These are phyloP conservation scores for Fusarium pseudoanthophilum DNA, from an alignment of 2,329 filamentous ascomycete genomes.

Conservation along the genomic window DNA sequence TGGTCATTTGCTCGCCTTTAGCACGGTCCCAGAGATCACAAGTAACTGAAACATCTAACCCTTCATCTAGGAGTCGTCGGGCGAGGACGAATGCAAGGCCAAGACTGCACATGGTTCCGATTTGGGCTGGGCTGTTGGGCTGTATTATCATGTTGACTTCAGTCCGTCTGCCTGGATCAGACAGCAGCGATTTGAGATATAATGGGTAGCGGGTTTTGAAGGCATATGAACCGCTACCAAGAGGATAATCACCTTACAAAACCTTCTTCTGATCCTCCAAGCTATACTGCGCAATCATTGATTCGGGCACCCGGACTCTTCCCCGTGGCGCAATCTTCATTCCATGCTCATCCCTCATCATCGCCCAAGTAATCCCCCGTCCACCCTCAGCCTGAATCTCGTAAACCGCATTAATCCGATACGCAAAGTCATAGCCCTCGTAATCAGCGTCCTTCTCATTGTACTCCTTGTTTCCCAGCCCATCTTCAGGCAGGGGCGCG, in stretches of 20 bases:
- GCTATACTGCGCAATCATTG: not conserved
- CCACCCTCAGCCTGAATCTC: constrained; percentile 21
- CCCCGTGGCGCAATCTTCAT: constrained; percentile 21
- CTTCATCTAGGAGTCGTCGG: too few species aligned
- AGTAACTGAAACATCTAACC: too few species aligned
- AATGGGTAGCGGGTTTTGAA: too few species aligned
- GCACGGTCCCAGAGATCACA: too few species aligned
- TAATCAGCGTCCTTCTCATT: constrained; percentile 40
- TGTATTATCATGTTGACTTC: too few species aligned
- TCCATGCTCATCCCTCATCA: constrained; percentile 27
- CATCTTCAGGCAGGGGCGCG: constrained; percentile 26
- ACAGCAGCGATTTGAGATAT: too few species aligned
- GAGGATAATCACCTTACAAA: not conserved
- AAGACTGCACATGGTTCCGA: too few species aligned
- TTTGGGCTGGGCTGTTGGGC: too few species aligned
- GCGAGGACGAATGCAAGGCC: too few species aligned
- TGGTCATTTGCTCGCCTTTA: too few species aligned
- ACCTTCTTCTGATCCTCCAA: not conserved
- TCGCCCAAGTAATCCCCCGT: constrained; percentile 13
- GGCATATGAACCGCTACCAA: too few species aligned
- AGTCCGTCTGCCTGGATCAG: too few species aligned
- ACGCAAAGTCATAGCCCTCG: constrained; percentile 45
- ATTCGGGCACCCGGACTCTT: not conserved
- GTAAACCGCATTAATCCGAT: constrained; percentile 40
- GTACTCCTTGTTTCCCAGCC: constrained; percentile 44